These are phyloP conservation scores for Pelagophyceae sp. DNA, from an alignment of 352 stramenopile genomes.

Conservation along the genomic window DNA sequence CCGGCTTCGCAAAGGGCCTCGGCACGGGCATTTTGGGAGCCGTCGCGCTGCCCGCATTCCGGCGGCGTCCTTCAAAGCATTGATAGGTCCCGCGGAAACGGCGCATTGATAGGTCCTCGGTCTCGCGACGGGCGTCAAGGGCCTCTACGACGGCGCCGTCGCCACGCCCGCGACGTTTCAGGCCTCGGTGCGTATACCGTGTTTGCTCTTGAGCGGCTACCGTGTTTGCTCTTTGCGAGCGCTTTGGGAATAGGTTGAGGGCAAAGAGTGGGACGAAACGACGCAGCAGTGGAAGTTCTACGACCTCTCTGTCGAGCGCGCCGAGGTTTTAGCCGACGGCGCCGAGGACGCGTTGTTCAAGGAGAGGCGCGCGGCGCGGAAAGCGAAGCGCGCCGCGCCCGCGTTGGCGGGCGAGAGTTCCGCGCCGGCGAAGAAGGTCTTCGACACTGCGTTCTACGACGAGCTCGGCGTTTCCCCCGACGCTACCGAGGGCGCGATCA, in stretches of 20 bases:
- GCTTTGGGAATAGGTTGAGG: too few species aligned
- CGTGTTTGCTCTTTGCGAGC: too few species aligned
- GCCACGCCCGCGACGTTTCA: background rate
- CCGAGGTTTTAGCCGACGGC: background rate
- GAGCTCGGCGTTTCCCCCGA: conserved; percentile 65
- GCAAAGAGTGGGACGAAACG: conserved; percentile 3
- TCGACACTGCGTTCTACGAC: conserved; percentile 85
- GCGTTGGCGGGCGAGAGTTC: background rate
- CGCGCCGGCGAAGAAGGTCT: background rate
- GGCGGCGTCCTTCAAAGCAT: too few species aligned
- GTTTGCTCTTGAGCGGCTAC: too few species aligned
- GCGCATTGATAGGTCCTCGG: too few species aligned
- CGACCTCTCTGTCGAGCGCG: background rate
- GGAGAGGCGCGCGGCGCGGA: background rate
- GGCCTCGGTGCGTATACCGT: background rate
- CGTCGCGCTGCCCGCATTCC: background rate
- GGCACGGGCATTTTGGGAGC: background rate
- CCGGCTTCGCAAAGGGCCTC: background rate
- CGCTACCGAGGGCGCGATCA: conserved; percentile 84
- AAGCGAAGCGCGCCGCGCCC: background rate
- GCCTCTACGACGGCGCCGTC: background rate
- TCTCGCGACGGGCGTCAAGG: background rate
- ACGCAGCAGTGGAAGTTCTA: background rate
- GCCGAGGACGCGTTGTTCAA: background rate
- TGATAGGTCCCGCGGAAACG: too few species aligned